Evolutionary conservation across 139 green algal genomes (phyloP), one percentile per base, ranked within the genome.

Genomic region (Eudorina sp.): DNA sequence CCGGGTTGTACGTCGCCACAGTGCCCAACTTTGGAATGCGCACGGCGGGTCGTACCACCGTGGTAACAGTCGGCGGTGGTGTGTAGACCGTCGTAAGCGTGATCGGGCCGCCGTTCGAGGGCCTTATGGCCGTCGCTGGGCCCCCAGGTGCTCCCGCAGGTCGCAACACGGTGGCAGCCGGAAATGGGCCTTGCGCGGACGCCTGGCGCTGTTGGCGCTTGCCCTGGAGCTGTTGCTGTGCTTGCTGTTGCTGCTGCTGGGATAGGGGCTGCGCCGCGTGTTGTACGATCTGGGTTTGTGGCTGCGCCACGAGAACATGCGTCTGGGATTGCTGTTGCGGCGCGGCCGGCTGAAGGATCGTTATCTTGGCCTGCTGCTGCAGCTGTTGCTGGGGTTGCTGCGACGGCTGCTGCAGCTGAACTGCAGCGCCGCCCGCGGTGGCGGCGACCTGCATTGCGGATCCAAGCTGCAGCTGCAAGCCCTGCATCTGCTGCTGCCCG

Each of bases 21-120:
- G 83, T 88, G 36, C 68, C 68, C 13, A 88, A 45, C 64, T 88
- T 88, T 23, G 83, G 83, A n/a, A 88, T 88, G 48, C 83, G 83
- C 68, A 88, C 34, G 23, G 25, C 51, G 1, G 83, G 45, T 7
- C 68, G 66, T 4, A 73, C 5, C 0, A 46, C 27, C 2, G 48
- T 58, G 4, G 46, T 53, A 1, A 40, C 29, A 36, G 68, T 27
- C 13, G 48, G 83, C 68, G 66, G 27, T 25, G 68, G 27, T 3
- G 21, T 51, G 68, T 69, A 88, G 3, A 82, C 68, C 4, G 51
- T 16, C 53, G 81, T 68, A 9, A 81, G 13, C 4, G 66, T 70
- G 48, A 77, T 48, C 1, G 77, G 77, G 18, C 40, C 75, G 18
- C 51, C 36, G 18, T 14, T 31, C 16, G 13, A 31, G n/a, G 75